Base-by-base conservation (phyloP, 257 asterid genomes). In the Scutellaria galericulata region DNA sequence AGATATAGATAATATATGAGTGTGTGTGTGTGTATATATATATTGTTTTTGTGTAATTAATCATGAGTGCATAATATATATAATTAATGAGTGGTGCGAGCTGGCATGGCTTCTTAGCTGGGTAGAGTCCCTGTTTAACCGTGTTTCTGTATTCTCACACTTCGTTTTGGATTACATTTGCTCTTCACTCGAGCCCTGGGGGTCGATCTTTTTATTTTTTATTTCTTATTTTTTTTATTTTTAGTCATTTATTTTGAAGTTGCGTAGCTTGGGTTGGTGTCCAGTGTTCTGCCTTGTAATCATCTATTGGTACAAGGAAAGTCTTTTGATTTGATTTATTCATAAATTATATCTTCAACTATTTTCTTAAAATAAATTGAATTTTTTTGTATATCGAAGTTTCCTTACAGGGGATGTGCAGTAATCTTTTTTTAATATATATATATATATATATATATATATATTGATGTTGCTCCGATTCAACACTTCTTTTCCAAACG, bases 361-460 rank as follows among this genome's bases (percentile, higher is more conserved):
- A 66, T 63, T 66, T 78, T 72, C 70, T 60, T 31, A 45, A 67
- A 60, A 78, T 66, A 78, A 24, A 24, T 24, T 52, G n/a, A 73
- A 73, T 18, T 18, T 47, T 68, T 52, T 12, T 35, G 35, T 46
- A 15, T 22, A 9, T 51, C 39, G 57, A 46, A 37, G 12, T 48
- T 39, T 59, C 46, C 40, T 68, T 40, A 18, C 9, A 15, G 7
- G 6, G 1, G 27, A 1, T 24, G 27, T 24, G 27, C 27, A 24
- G 1, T 24, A 24, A 24, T 24, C 27, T 24, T 24, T 24, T 24
- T 24, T 24, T 24, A 24, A 24, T 24, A 24, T 24, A 24, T 24
- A 24, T 24, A 24, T 24, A 24, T 24, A 24, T 24, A 24, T 24
- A 18, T 24, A 24, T 18, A 18, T 18, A 18, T 18, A 18, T 18